Percentiles rank a stretch among this genome's conserved stretches.
phyloP scores from a whole-genome alignment of 2,329 filamentous ascomycete species.

The Colletotrichum sp. region DNA sequence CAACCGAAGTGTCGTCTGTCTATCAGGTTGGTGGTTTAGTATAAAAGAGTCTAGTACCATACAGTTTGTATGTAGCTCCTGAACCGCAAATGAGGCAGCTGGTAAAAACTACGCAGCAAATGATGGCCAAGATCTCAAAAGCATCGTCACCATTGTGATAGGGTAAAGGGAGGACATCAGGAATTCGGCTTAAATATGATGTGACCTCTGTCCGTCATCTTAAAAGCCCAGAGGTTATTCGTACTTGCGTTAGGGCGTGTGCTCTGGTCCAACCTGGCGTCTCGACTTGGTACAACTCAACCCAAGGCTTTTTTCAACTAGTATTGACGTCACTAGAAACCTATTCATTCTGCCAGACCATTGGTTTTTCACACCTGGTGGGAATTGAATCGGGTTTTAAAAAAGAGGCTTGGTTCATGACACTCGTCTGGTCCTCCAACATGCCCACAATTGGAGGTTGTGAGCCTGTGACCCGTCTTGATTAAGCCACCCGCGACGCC shows the following conservation, averaged over 20 bases:
- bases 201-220: fast-evolving
- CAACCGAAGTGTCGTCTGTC: background rate
- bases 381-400: background rate
- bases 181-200: fast-evolving
- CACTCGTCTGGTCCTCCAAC: background rate
- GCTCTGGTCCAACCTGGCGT: background rate
- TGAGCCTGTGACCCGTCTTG: background rate
- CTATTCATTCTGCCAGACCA: too few species aligned
- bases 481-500: background rate
- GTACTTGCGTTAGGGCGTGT: background rate
- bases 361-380: background rate
- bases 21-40: background rate
- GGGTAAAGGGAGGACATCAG: background rate
- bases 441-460: too few species aligned
- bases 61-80: background rate
- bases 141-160: background rate
- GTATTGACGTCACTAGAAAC: too few species aligned
- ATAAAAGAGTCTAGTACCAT: background rate
- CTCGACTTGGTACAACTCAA: background rate
- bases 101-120: background rate
- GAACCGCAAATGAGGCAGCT: background rate
- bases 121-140: background rate
- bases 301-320: background rate
- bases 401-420: background rate
- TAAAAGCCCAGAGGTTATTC: background rate